Conservation (phyloP, 805 yeast species). For the Wickerhamomyces mucosus region DNA sequence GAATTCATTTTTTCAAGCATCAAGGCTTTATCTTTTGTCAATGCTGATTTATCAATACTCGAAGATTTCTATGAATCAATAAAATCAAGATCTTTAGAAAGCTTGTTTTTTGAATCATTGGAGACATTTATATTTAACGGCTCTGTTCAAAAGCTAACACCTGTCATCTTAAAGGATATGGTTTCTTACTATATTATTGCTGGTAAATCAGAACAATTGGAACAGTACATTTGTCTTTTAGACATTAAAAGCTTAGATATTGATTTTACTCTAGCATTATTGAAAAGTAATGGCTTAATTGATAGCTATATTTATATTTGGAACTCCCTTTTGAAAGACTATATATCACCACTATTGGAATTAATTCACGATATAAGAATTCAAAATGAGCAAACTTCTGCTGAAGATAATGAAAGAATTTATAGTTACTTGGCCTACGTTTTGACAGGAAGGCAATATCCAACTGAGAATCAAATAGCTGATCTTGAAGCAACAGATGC, state of each 20-base stretch:
- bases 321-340: conserved; percentile 63
- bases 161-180: conserved; percentile 51
- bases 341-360: conserved; percentile 58
- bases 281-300: conserved; percentile 43
- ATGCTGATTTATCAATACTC: conserved; percentile 26
- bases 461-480: conserved; percentile 43
- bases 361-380: conserved; percentile 35
- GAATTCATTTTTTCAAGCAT: conserved; percentile 29
- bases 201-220: conserved; percentile 40
- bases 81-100: conserved; percentile 18
- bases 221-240: conserved; percentile 58
- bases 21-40: conserved; percentile 29
- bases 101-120: conserved; percentile 40
- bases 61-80: conserved; percentile 38
- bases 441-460: conserved; percentile 74
- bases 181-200: conserved; percentile 38
- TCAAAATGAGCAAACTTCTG: conserved; percentile 7
- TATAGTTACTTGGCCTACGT: conserved; percentile 59
- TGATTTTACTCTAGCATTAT: conserved; percentile 60
- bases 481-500: conserved; percentile 27
- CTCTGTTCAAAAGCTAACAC: conserved; percentile 43
- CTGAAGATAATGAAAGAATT: conserved; percentile 23
- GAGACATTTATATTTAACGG: conserved; percentile 42
- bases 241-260: conserved; percentile 66
- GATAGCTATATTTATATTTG: conserved; percentile 66